phyloP scores from a whole-genome alignment of 2,329 filamentous ascomycete genomes.

The Pseudocercospora eumusae region DNA sequence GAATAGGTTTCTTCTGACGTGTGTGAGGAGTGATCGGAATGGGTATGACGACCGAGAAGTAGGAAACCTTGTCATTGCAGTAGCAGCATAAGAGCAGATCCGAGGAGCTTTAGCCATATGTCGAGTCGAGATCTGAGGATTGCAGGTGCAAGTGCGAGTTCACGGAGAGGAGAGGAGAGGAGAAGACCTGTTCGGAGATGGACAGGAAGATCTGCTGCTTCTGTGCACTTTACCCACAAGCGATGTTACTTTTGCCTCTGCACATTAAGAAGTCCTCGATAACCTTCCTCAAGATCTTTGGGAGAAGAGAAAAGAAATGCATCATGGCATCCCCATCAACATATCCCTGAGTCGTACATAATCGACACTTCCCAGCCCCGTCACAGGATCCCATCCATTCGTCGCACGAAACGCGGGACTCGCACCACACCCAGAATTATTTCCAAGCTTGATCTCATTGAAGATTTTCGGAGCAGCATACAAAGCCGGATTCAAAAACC shows the following conservation, averaged over 20 bases:
- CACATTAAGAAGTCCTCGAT: too few species aligned
- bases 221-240: not conserved
- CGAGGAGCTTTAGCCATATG: too few species aligned
- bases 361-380: not conserved
- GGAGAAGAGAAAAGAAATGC: too few species aligned
- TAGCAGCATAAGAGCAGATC: too few species aligned
- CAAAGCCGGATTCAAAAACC: not conserved
- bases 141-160: not conserved
- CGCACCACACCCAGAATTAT: not conserved
- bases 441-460: not conserved
- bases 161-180: not conserved
- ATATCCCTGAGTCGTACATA: not conserved
- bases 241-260: too few species aligned
- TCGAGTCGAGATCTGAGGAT: too few species aligned
- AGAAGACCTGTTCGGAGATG: not conserved
- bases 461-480: not conserved
- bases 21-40: not conserved
- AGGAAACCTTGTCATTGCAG: not conserved
- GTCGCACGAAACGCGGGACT: not conserved
- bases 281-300: too few species aligned
- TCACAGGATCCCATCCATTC: not conserved
- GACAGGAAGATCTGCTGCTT: too few species aligned
- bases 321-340: not conserved
- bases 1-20: not conserved
- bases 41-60: not conserved